These are phyloP conservation scores for Acanthochlamys bracteata DNA, from an alignment of 106 monocot genomes.

Conservation along the genomic window DNA sequence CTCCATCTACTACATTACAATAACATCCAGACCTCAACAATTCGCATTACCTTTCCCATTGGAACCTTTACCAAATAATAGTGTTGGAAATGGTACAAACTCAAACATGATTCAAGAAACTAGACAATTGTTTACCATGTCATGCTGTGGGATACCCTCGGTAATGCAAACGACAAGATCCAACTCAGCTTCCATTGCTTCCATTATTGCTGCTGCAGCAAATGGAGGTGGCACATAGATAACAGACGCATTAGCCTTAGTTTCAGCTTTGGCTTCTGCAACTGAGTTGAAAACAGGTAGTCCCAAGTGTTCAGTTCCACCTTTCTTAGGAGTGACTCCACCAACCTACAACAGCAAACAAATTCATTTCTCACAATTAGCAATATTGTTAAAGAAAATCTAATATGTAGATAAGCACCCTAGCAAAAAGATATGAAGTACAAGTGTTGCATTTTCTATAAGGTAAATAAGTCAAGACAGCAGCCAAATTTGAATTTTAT, in stretches of 20 bases:
- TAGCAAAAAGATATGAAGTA: no score
- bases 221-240: slow-evolving; percentile 94
- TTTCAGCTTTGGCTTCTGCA: slow-evolving; percentile 93
- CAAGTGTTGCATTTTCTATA: no score
- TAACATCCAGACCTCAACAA: no score
- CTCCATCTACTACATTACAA: no score
- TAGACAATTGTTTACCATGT: slow-evolving; percentile 41
- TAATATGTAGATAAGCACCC: no score
- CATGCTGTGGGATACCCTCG: slow-evolving; percentile 92
- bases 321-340: slow-evolving; percentile 96
- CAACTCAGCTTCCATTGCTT: slow-evolving; percentile 85
- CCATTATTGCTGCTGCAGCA: slow-evolving; percentile 95
- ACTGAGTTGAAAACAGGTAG: slow-evolving; percentile 89
- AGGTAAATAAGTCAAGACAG: no score
- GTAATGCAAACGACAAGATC: slow-evolving; percentile 90
- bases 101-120: no score
- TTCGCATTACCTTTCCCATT: no score
- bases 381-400: no score
- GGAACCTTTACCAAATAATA: no score
- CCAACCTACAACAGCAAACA: slow-evolving; percentile 48
- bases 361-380: not conserved
- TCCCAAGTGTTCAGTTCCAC: slow-evolving; percentile 88
- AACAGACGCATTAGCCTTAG: slow-evolving; percentile 93
- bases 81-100: no score
- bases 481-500: no score